Evolutionary conservation across 805 yeast genomes (phyloP).

Genomic region (Candida pseudofarinosa): DNA sequence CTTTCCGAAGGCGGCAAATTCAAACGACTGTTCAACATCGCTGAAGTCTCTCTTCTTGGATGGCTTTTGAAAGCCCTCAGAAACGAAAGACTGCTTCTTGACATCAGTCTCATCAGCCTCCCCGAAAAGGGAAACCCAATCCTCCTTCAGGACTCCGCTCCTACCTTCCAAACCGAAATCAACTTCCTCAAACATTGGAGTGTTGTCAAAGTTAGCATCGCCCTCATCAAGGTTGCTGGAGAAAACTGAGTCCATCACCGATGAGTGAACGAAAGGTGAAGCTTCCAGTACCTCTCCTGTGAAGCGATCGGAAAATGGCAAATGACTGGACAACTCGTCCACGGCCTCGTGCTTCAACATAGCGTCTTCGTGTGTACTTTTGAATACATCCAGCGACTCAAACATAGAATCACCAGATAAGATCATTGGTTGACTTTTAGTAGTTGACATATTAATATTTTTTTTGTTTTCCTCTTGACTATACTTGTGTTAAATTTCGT

Average conservation of each 20-base stretch:
- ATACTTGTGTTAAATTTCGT: constrained; percentile 3
- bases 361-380: constrained; percentile 9
- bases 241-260: constrained; percentile 51
- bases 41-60: constrained; percentile 17
- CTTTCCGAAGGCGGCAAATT: constrained; percentile 11
- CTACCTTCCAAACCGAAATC: constrained; percentile 40
- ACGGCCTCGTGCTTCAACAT: constrained; percentile 14
- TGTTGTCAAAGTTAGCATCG: constrained; percentile 32
- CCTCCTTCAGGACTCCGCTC: constrained; percentile 37
- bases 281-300: constrained; percentile 3
- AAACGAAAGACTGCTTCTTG: constrained; percentile 5
- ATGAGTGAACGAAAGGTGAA: constrained; percentile 51
- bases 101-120: constrained; percentile 7
- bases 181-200: constrained; percentile 61
- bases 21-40: constrained; percentile 23
- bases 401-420: constrained; percentile 22
- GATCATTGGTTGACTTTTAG: constrained; percentile 18
- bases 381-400: constrained; percentile 21
- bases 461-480: constrained; percentile 11
- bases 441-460: constrained; percentile 20
- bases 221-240: constrained; percentile 32
- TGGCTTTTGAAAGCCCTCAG: constrained; percentile 10
- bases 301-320: constrained; percentile 15
- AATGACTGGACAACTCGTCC: constrained; percentile 23
- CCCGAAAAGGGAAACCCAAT: constrained; percentile 63